phyloP scores from a whole-genome alignment of 306 rosid species.

The Quercus berberidifolia region DNA sequence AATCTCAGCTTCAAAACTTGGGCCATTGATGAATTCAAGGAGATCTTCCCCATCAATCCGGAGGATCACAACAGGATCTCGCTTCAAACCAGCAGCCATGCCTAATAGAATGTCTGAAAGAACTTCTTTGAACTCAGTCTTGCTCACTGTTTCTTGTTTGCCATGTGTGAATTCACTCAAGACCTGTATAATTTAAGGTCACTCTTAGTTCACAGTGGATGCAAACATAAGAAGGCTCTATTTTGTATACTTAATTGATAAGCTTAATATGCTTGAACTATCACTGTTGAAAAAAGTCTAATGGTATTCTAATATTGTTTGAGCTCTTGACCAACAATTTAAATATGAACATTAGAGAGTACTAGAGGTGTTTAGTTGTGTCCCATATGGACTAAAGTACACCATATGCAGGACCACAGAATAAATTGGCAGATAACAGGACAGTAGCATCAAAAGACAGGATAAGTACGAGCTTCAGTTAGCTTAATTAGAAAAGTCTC shows the following conservation, averaged over 20 bases:
- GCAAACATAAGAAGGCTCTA: neutral
- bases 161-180: slow-evolving; percentile 94
- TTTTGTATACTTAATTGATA: neutral
- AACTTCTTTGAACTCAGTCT: slow-evolving; percentile 87
- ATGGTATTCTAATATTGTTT: neutral
- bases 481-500: too few relatives aligned
- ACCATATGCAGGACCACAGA: neutral
- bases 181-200: slow-evolving; percentile 40
- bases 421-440: neutral
- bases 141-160: slow-evolving; percentile 75
- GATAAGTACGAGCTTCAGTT: too few relatives aligned
- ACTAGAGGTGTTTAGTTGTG: neutral
- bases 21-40: slow-evolving; percentile 63
- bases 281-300: neutral
- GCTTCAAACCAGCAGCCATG: slow-evolving; percentile 97
- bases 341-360: neutral
- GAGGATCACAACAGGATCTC: slow-evolving; percentile 87
- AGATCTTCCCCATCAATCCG: slow-evolving; percentile 98
- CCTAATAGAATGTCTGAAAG: slow-evolving; percentile 86
- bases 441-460: neutral
- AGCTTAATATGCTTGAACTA: neutral
- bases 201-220: slow-evolving; percentile 11
- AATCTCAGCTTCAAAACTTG: slow-evolving; percentile 66
- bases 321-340: neutral
- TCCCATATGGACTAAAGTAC: neutral